Conservation (phyloP, 495 filamentous ascomycete species). For the Hypoxylon cercidicola region DNA sequence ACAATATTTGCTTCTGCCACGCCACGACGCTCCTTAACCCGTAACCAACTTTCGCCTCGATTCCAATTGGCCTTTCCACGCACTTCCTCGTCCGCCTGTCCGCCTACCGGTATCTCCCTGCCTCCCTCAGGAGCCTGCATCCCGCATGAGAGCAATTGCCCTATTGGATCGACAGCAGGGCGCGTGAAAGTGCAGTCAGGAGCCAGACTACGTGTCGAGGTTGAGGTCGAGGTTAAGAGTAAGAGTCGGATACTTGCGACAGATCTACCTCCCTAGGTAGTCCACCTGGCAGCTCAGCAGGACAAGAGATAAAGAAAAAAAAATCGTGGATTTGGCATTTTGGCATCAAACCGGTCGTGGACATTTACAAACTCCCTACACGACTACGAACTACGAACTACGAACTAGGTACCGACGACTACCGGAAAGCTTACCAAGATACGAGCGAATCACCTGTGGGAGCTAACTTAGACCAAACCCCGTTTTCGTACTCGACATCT, state of each 20-base stretch:
- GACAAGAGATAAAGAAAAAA: slow-evolving; percentile 4
- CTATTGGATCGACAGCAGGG: slow-evolving; percentile 27
- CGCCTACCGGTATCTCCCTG: slow-evolving; percentile 3
- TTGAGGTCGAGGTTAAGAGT: neutral
- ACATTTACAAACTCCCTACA: neutral
- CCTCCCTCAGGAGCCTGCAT: slow-evolving; percentile 29
- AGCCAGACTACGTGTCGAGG: slow-evolving; percentile 12
- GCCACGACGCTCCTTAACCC: slow-evolving; percentile 30
- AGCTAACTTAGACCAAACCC: slow-evolving; percentile 24
- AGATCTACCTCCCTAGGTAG: neutral
- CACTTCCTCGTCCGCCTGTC: slow-evolving; percentile 6
- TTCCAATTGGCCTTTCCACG: slow-evolving; percentile 24
- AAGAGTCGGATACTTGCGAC: slow-evolving; percentile 5
- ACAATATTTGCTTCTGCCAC: slow-evolving; percentile 36
- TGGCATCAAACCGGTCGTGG: no score
- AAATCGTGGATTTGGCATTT: neutral
- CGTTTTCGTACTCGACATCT: slow-evolving; percentile 15
- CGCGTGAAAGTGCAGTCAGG: slow-evolving; percentile 25
- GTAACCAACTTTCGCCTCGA: neutral
- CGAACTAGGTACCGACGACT: neutral
- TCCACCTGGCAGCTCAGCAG: slow-evolving; percentile 3
- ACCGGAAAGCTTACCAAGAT: slow-evolving; percentile 1
- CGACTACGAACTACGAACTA: slow-evolving; percentile 8
- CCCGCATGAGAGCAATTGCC: slow-evolving; percentile 17
- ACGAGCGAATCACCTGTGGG: slow-evolving; percentile 15